Evolutionary conservation across 1,139 yeast species (phyloP), one percentile per base, ranked within the genome.

Genomic region (Fermentozyma sake): DNA sequence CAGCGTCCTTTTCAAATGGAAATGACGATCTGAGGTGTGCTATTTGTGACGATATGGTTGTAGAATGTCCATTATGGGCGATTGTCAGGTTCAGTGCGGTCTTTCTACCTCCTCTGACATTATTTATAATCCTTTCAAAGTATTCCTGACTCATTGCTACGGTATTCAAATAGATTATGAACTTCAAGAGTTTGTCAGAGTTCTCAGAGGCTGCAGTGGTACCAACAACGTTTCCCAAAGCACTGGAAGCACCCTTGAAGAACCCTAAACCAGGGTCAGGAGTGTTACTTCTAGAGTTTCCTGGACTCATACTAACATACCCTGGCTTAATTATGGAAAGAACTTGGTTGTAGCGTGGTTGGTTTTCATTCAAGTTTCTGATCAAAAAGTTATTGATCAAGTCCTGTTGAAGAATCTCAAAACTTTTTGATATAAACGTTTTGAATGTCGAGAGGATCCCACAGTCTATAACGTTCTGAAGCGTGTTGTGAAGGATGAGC

Each of bases 401-500:
- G 37, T 67, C 72, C 15, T 48, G 42, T 29, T 61, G 61, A 10
- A 67, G 40, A 3, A 62, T 54, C 20, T 47, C 45, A 26, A 48
- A 50, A 23, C 58, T 43, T 29, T 50, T 55, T 7, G 38, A 60
- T 5, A 78, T 48, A 44, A 79, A 70, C 14, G 59, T 62, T 40
- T 71, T 76, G 13, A 79, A 71, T 0, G 79, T 61, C 2, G 64
- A 39, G 3, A 74, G 55, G 30, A 78, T 76, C 1, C 86, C 84
- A 0, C 87, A 68, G 27, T 77, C 75, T 12, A 81, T 51, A 0
- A 75, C 62, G 36, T 77, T 80, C 21, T 73, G 55, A 17, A 83
- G 51, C 6, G 82, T 64, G n/a, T 75, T 72, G 39, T 84, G 82
- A 25, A 87, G 57, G 12, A 87, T 76, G 42, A 86, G 63, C 18